A percentile compares a stretch with the other conserved stretches of the same genome.
Conservation (phyloP, 148 eudicot genomes). For the Rhododendron ovatum region DNA sequence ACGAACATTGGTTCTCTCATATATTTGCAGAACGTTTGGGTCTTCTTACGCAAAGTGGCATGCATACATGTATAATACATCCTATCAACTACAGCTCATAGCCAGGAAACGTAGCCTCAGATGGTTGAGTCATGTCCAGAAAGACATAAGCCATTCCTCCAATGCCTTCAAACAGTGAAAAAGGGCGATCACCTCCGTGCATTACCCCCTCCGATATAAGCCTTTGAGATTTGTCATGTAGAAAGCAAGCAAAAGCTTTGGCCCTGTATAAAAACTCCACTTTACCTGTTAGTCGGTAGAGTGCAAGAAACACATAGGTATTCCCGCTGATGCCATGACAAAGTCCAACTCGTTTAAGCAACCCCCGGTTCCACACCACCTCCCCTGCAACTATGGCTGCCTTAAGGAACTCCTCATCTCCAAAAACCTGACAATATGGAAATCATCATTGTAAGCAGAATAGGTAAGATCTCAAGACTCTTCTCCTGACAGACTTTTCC, state of each 20-base stretch:
- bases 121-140: conserved; percentile 64
- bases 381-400: conserved; percentile 75
- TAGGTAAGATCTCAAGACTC: background rate
- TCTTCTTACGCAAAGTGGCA: background rate
- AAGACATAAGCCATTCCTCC: conserved; percentile 84
- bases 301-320: conserved; percentile 64
- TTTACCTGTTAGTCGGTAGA: conserved; percentile 60
- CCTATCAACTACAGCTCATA: conserved; percentile 38
- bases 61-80: background rate
- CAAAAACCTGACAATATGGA: conserved; percentile 44
- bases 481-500: background rate
- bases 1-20: background rate
- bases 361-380: conserved; percentile 80
- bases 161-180: conserved; percentile 80
- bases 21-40: background rate
- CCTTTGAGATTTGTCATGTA: conserved; percentile 44
- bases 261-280: conserved; percentile 58
- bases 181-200: conserved; percentile 85
- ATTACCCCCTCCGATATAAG: conserved; percentile 63
- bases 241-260: conserved; percentile 80
- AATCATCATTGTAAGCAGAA: background rate
- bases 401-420: conserved; percentile 47
- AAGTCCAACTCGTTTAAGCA: conserved; percentile 75
- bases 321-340: conserved; percentile 89
- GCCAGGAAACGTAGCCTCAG: conserved; percentile 72